Evolutionary conservation across 805 yeast genomes (phyloP), one percentile per base, ranked within the genome.

Genomic region (Cyberlindnera suaveolens): DNA sequence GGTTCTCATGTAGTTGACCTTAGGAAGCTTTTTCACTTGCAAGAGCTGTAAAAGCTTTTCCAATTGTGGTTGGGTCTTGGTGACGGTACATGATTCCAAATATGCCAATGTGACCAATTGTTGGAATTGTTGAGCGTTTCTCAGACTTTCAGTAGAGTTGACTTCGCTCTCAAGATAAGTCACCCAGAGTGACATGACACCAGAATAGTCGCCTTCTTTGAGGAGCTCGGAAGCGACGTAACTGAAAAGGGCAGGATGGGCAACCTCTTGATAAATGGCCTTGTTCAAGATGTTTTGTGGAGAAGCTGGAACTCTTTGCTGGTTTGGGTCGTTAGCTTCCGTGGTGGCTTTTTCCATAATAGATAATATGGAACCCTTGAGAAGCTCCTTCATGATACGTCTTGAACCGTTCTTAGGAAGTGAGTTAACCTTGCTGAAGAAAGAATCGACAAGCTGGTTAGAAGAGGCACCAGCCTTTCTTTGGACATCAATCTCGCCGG

Each of bases 131-230:
- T 34, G 36, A 3, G 33, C 23, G 6, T 40, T n/a, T 23, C 36
- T 36, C 20, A 20, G 17, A 6, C 43, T 11, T 15, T 26, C 13
- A 23, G 9, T 6, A n/a, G 27, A 5, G 34, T 40, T 44, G 8
- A 44, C 41, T 11, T 38, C 37, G 37, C 51, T 52, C 43, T 57
- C 60, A 13, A 52, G 39, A 36, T 31, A 56, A 1, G 52, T 44
- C 4, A 56, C 59, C 58, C 60, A 54, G 15, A 54, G 36, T 3
- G 47, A 42, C 20, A 57, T 39, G 3, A 50, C 50, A 29, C 46
- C 55, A 11, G 36, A 27, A 13, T 29, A 20, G 1, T 45, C 41
- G 8, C 53, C 55, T 7, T 48, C 42, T 29, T 40, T 44, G 31
- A 55, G 40, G 34, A 45, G 34, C 30, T 46, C 39, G 7, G 18